Percentiles rank a stretch among this genome's conserved stretches.
These are phyloP conservation scores for Hymenoscyphus fraxineus DNA, from an alignment of 2,329 filamentous ascomycete genomes.

Conservation along the genomic window DNA sequence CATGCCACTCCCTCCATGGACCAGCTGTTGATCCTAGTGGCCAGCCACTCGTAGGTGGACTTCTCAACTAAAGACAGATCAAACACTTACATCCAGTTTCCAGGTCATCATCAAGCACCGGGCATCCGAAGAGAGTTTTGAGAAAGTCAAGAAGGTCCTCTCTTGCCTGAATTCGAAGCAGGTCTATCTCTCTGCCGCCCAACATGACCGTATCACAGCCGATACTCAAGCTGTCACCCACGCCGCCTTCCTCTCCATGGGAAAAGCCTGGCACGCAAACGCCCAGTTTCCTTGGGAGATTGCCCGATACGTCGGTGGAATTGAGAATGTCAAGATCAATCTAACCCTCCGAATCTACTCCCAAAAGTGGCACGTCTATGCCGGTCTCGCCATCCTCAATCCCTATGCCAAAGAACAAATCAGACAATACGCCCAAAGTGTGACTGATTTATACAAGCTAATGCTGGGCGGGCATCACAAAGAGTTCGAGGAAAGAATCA, in stretches of 20 bases:
- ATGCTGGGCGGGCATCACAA: conserved; percentile 83
- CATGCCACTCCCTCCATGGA: conserved; percentile 93
- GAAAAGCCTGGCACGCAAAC: conserved; percentile 94
- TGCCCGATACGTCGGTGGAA: conserved; percentile 90
- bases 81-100: conserved; percentile 1
- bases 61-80: not conserved
- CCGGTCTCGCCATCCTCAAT: conserved; percentile 93
- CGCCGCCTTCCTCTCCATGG: conserved; percentile 95
- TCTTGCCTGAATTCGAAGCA: conserved; percentile 80
- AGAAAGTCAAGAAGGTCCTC: conserved; percentile 76
- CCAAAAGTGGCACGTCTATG: conserved; percentile 99
- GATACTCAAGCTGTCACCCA: conserved; percentile 98
- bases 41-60: conserved; percentile 69
- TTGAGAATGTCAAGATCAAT: conserved; percentile 99
- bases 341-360: conserved; percentile 94
- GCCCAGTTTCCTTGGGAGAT: conserved; percentile 96
- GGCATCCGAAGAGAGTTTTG: conserved; percentile 70
- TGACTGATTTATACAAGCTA: conserved; percentile 92
- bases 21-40: conserved; percentile 83
- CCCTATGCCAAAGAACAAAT: conserved; percentile 90
- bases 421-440: conserved; percentile 84
- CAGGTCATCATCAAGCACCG: conserved; percentile 86
- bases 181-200: conserved; percentile 79
- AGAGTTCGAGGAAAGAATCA: conserved; percentile 71
- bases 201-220: conserved; percentile 95